phyloP scores from a whole-genome alignment of 2,329 filamentous ascomycete species.

The Claviceps capensis region DNA sequence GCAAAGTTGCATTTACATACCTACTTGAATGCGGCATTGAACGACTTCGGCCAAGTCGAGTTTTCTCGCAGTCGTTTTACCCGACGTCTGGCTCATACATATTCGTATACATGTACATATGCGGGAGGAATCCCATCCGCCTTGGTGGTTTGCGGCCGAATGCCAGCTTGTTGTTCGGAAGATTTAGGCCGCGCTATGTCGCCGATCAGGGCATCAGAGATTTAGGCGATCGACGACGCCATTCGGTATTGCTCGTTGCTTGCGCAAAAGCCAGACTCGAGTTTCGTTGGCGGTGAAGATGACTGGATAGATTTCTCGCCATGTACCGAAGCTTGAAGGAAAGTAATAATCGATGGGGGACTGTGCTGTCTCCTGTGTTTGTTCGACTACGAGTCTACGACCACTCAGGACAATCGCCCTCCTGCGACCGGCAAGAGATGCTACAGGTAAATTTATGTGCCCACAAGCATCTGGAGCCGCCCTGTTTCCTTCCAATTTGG shows the following conservation, averaged over 20 bases:
- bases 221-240: background rate
- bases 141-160: background rate
- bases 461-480: no score
- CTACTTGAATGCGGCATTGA: background rate
- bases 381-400: no score
- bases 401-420: no score
- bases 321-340: no score
- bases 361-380: no score
- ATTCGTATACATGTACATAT: background rate
- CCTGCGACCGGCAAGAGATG: no score
- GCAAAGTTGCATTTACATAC: background rate
- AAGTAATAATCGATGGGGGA: no score
- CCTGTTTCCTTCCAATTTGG: no score
- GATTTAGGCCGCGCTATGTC: background rate
- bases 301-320: no score
- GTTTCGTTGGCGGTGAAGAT: no score
- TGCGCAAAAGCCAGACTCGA: background rate
- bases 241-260: background rate
- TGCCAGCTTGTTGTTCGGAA: background rate
- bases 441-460: no score
- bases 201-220: background rate
- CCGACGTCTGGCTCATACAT: background rate
- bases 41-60: background rate
- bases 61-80: background rate
- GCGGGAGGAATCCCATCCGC: background rate